These are phyloP conservation scores for Zea luxurians DNA, from an alignment of 176 grass and related monocot genomes.

Conservation along the genomic window DNA sequence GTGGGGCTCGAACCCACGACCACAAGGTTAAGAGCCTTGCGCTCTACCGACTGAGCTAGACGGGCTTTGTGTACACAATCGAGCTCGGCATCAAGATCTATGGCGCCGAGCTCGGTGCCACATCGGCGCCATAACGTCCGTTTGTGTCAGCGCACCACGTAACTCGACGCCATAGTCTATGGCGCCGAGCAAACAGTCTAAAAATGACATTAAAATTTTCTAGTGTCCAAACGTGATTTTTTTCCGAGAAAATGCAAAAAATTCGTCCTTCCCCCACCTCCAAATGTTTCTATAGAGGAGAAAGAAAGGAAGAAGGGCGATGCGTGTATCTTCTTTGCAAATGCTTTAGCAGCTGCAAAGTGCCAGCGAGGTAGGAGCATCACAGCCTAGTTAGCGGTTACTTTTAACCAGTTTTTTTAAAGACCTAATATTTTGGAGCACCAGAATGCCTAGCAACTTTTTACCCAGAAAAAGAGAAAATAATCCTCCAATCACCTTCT, in stretches of 20 bases:
- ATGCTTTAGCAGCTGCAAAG: not conserved
- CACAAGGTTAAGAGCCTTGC: slow-evolving; percentile 53
- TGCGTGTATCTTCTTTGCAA: not conserved
- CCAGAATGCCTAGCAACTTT: not conserved
- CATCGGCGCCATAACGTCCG: too few relatives aligned
- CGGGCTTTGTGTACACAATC: not conserved
- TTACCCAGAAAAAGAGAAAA: not conserved
- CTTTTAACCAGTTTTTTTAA: not conserved
- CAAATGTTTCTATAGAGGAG: too few relatives aligned
- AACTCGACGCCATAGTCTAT: too few relatives aligned
- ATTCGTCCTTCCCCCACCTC: too few relatives aligned
- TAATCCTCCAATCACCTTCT: not conserved
- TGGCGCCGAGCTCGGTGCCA: too few relatives aligned
- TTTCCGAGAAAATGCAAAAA: too few relatives aligned
- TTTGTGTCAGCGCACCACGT: too few relatives aligned
- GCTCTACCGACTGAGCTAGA: slow-evolving; percentile 52
- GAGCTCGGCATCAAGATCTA: too few relatives aligned
- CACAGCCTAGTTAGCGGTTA: not conserved
- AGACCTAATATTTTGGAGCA: not conserved
- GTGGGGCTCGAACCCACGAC: slow-evolving; percentile 73
- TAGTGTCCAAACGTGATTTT: too few relatives aligned
- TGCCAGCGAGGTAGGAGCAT: not conserved
- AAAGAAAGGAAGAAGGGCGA: not conserved
- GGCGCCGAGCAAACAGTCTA: too few relatives aligned
- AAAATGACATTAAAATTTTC: too few relatives aligned